Percentiles rank a stretch among this genome's conserved stretches.
Evolutionary conservation across 164 flowering plant genomes (phyloP).

Genomic region (Annona squamosa): DNA sequence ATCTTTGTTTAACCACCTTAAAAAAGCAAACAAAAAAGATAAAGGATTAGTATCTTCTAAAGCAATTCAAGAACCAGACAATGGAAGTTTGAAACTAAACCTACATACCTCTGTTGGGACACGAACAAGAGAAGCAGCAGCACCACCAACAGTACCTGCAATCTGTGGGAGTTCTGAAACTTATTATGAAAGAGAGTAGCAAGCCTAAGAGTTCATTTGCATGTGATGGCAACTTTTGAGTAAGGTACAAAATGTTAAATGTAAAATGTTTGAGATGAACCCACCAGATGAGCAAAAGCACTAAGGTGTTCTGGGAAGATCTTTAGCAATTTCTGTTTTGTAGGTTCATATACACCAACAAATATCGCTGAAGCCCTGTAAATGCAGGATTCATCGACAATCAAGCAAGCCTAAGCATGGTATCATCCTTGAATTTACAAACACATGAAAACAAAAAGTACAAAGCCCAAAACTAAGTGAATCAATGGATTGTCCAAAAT

Average conservation of each 20-base stretch:
- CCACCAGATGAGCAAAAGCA: constrained; percentile 90
- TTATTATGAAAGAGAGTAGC: background rate
- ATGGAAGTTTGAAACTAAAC: constrained; percentile 1
- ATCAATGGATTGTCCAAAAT: background rate
- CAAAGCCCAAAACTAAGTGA: background rate
- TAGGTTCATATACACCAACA: constrained; percentile 92
- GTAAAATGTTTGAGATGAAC: constrained; percentile 10
- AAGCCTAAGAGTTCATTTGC: background rate
- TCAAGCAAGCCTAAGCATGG: constrained; percentile 5
- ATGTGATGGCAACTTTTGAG: background rate
- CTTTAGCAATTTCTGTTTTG: constrained; percentile 70
- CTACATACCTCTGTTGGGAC: constrained; percentile 87
- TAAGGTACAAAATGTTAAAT: background rate
- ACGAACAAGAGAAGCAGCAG: constrained; percentile 86
- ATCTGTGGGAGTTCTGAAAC: constrained; percentile 36
- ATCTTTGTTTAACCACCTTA: constrained; percentile 88
- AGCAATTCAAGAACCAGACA: background rate
- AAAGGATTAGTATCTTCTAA: constrained; percentile 1
- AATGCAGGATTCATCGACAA: constrained; percentile 9
- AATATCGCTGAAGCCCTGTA: constrained; percentile 90
- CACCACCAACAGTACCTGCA: constrained; percentile 89
- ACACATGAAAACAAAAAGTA: background rate
- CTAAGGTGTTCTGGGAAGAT: constrained; percentile 72
- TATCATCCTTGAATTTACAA: background rate
- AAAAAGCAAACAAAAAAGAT: constrained; percentile 6